These are phyloP conservation scores for Sanguinoderma infundibulare DNA, from an alignment of 1,284 basidiomycete genomes.

Conservation along the genomic window DNA sequence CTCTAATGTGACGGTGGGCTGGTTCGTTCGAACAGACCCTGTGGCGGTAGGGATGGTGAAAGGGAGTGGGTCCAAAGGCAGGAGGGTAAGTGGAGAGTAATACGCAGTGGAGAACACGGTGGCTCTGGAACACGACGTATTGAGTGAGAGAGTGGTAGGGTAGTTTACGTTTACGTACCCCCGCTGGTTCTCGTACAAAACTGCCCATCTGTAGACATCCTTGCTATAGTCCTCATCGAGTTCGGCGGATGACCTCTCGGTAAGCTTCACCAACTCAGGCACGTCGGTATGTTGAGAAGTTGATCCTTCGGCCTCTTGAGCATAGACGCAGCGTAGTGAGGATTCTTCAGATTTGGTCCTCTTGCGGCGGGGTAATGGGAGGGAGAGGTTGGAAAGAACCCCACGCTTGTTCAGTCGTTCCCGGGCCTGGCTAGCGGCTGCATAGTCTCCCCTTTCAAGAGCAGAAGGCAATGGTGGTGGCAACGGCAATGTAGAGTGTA, in stretches of 20 bases:
- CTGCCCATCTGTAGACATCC: conserved; percentile 74
- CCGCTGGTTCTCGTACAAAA: conserved; percentile 80
- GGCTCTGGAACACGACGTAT: conserved; percentile 43
- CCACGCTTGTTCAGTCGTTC: conserved; percentile 39
- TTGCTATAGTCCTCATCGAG: conserved; percentile 39
- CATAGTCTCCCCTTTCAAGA: conserved; percentile 41
- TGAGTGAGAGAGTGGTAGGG: neutral
- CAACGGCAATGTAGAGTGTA: neutral
- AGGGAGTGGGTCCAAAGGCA: conserved; percentile 75
- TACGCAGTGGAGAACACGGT: conserved; percentile 75
- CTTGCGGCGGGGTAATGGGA: conserved; percentile 16
- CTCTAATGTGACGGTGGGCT: conserved; percentile 58
- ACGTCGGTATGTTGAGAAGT: neutral
- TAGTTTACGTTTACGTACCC: conserved; percentile 49
- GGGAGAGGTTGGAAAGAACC: conserved; percentile 21
- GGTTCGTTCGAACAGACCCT: conserved; percentile 37
- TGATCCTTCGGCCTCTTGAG: neutral
- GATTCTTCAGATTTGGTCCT: conserved; percentile 8
- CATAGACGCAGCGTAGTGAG: conserved; percentile 3
- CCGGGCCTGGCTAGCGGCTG: conserved; percentile 48
- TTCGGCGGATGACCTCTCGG: conserved; percentile 10
- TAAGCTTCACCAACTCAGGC: conserved; percentile 11
- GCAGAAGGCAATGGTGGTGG: conserved; percentile 30
- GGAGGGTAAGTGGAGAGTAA: conserved; percentile 71
- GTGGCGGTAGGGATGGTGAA: conserved; percentile 65